phyloP scores from a whole-genome alignment of 495 filamentous ascomycete species.

The Pseudevernia furfuracea region DNA sequence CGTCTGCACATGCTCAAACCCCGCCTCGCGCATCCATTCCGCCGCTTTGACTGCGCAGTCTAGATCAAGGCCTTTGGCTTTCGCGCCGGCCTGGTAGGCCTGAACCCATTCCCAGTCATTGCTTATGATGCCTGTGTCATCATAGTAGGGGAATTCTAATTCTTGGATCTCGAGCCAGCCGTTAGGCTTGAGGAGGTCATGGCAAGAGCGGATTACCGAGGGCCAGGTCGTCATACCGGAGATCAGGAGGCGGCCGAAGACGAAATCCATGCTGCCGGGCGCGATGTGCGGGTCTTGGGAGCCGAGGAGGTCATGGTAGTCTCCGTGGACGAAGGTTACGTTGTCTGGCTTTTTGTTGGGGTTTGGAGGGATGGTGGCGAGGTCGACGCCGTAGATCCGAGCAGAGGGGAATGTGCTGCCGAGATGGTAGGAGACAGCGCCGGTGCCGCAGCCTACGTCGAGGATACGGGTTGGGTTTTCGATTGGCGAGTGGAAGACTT shows the following conservation, averaged over 20 bases:
- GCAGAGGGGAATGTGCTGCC: not conserved
- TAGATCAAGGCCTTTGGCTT: not conserved
- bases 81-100: not conserved
- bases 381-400: not conserved
- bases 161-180: not conserved
- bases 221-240: not conserved
- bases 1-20: not conserved
- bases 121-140: not conserved
- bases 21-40: not conserved
- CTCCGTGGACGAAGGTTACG: not conserved
- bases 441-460: constrained; percentile 1
- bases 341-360: not conserved
- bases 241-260: not conserved
- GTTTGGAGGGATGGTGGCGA: not conserved
- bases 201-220: not conserved
- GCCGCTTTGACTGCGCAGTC: not conserved
- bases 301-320: not conserved
- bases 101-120: not conserved
- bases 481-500: not conserved
- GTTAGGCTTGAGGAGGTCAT: not conserved
- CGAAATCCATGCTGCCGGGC: not conserved
- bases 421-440: not conserved
- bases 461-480: not conserved
- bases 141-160: not conserved
- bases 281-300: not conserved